Base-by-base conservation (phyloP, 805 yeast genomes). In the Candida sakaeoensis region DNA sequence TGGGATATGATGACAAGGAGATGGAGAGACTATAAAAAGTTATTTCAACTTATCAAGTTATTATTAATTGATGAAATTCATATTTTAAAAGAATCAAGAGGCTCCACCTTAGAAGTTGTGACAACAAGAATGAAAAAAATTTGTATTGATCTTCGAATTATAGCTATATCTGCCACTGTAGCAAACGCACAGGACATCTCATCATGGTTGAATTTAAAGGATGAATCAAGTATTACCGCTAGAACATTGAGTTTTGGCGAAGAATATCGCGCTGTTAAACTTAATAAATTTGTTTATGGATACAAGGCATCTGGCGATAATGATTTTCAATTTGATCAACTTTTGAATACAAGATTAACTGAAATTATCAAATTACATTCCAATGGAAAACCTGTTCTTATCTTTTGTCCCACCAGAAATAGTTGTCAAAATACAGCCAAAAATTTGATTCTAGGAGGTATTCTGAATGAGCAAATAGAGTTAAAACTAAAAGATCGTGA, bases 1-100 rank as follows among this genome's bases (percentile, higher is more conserved):
- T 77, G 81, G 80, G 82, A 79, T 48, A 58, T 72, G 32, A 56
- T 77, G 41, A 75, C 82, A 0, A 59, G 82, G 46, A 70, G 67
- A 46, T 69, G 78, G 77, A 49, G 57, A 2, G 77, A 75, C 46
- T 66, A 59, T 45, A 49, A 49, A 19, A 61, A 54, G 50, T 50
- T 30, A 13, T 39, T 44, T 22, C 35, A 30, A 10, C 13, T 36
- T 6, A 31, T 38, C 10, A 48, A 52, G 22, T 40, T 59, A 4
- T 42, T 59, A 19, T 43, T 59, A 19, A 43, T 59, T 8, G 63
- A 58, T 39, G 63, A 58, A 39, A 52, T 56, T 7, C 63, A 58
- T 38, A 42, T 52, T 15, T 47, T 59, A 19, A 57, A 52, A 38
- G 61, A 55, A 35, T 50, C 49, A 18, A 46, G 63, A 41, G 63